Evolutionary conservation across 2,329 filamentous ascomycete species (phyloP).

Genomic region (Phaeoacremonium minimum): DNA sequence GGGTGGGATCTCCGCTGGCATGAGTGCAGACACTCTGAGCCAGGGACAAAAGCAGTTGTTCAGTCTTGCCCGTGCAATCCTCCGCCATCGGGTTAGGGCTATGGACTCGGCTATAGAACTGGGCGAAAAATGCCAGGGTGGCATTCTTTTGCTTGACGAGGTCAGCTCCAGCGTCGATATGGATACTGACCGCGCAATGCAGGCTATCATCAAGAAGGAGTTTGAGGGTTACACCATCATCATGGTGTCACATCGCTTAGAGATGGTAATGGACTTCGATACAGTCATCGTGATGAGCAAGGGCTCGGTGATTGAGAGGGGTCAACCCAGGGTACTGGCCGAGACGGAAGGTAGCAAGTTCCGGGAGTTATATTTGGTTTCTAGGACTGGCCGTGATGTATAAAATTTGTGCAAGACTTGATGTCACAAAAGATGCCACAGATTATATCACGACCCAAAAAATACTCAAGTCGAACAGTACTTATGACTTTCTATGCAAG

Average conservation of each 20-base stretch:
- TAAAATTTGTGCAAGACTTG: too few species aligned
- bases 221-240: constrained; percentile 47
- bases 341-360: constrained; percentile 2
- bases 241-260: constrained; percentile 40
- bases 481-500: too few species aligned
- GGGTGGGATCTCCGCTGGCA: constrained; percentile 26
- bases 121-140: too few species aligned
- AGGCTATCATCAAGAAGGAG: constrained; percentile 31
- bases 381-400: background rate
- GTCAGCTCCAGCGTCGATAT: constrained; percentile 36
- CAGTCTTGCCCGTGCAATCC: constrained; percentile 54
- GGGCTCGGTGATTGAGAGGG: constrained; percentile 38
- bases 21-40: constrained; percentile 45
- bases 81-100: constrained; percentile 26
- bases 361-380: constrained; percentile 6
- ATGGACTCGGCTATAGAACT: background rate
- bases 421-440: too few species aligned
- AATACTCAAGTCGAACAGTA: too few species aligned
- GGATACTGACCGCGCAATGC: constrained; percentile 35
- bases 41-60: constrained; percentile 55
- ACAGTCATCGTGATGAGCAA: constrained; percentile 44
- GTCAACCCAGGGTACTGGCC: constrained; percentile 9
- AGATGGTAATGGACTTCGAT: constrained; percentile 50
- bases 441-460: too few species aligned
- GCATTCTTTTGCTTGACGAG: constrained; percentile 35